Conservation (phyloP, 257 asterid species). For the Solanum chilense region DNA sequence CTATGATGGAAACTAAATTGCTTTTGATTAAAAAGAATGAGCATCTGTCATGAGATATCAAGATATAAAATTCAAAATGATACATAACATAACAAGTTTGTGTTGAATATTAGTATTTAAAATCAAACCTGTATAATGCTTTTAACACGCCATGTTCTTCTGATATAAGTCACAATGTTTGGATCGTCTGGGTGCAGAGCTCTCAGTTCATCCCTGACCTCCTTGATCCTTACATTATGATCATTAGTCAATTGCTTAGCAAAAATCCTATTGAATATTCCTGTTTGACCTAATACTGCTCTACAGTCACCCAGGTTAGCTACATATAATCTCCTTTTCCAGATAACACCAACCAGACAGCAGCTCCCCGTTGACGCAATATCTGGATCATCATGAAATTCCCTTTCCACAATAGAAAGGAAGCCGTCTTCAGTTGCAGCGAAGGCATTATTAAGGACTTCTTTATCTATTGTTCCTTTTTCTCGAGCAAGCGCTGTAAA, state of each 20-base stretch:
- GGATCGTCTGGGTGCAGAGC: slow-evolving; percentile 62
- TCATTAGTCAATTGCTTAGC: slow-evolving; percentile 72
- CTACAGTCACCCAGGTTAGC: slow-evolving; percentile 89
- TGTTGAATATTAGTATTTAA: not conserved
- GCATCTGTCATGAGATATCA: not conserved
- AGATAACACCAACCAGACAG: slow-evolving; percentile 73
- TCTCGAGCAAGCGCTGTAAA: slow-evolving; percentile 53
- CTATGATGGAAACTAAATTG: too few species aligned
- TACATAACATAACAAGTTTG: not conserved
- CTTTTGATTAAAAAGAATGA: too few species aligned
- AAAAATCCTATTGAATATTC: slow-evolving; percentile 26
- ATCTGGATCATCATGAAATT: slow-evolving; percentile 24
- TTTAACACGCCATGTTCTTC: slow-evolving; percentile 73
- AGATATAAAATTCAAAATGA: not conserved
- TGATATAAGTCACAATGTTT: slow-evolving; percentile 32
- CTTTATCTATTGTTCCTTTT: slow-evolving; percentile 42
- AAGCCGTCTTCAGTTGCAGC: slow-evolving; percentile 63
- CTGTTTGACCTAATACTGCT: slow-evolving; percentile 61
- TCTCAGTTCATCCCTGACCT: slow-evolving; percentile 56
- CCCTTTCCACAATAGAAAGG: slow-evolving; percentile 35
- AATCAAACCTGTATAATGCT: slow-evolving; percentile 77
- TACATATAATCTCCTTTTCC: slow-evolving; percentile 39
- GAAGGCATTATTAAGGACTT: slow-evolving; percentile 36
- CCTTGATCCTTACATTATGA: slow-evolving; percentile 60
- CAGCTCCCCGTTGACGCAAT: slow-evolving; percentile 66